These are phyloP conservation scores for Euphorbia celastroides DNA, from an alignment of 441 rosid species.

Conservation along the genomic window DNA sequence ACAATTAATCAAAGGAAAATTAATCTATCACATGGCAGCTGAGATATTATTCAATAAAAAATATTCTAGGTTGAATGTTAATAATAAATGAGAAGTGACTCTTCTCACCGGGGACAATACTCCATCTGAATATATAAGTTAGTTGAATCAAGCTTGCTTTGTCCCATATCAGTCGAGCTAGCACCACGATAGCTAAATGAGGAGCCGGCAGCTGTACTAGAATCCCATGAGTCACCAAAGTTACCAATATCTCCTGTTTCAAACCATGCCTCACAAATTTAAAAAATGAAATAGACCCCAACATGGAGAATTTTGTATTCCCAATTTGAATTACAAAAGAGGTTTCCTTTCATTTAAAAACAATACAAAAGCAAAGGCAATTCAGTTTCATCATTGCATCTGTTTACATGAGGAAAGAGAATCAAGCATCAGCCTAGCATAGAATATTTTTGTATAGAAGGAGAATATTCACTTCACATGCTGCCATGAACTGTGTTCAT, in stretches of 20 bases:
- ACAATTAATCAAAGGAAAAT: background rate
- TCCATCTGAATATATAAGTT: constrained; percentile 98
- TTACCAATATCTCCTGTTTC: constrained; percentile 84
- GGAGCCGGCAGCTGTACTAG: constrained; percentile 71
- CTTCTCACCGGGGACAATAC: constrained; percentile 85
- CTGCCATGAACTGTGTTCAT: background rate
- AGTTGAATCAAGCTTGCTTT: constrained; percentile 65
- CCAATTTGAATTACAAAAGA: constrained; percentile 7
- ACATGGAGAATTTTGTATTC: background rate
- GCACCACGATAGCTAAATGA: constrained; percentile 50
- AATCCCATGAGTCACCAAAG: constrained; percentile 67
- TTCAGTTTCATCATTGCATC: background rate
- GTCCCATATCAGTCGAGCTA: constrained; percentile 55
- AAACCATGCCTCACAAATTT: constrained; percentile 79
- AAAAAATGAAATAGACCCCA: constrained; percentile 21
- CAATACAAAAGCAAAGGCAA: background rate
- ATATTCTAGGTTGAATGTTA: background rate
- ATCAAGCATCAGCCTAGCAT: background rate
- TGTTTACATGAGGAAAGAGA: background rate
- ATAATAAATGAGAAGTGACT: constrained; percentile 8
- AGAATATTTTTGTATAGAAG: background rate
- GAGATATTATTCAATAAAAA: background rate
- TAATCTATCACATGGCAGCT: background rate
- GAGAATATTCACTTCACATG: background rate
- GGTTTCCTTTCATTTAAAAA: background rate